Conservation (phyloP, 768 basidiomycete species). For the Leccinum fibrillosum region DNA sequence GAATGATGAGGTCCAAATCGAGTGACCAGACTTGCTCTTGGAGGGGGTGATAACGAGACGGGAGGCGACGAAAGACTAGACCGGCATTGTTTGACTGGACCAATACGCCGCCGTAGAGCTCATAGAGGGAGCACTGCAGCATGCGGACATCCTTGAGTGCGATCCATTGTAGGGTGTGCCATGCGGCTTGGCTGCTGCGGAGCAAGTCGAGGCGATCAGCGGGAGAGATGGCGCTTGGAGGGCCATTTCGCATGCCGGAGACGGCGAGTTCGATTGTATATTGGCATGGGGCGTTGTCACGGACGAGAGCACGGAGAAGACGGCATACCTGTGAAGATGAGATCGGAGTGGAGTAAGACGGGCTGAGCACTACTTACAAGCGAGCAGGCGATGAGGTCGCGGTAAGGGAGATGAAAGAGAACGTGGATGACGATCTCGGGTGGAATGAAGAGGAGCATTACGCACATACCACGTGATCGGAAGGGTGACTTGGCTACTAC, state of each 20-base stretch:
- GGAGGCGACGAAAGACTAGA: slow-evolving; percentile 46
- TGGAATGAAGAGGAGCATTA: slow-evolving; percentile 18
- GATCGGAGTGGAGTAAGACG: not conserved
- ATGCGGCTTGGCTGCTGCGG: slow-evolving; percentile 36
- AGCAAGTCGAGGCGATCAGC: slow-evolving; percentile 39
- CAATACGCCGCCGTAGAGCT: slow-evolving; percentile 57
- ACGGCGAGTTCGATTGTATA: slow-evolving; percentile 45
- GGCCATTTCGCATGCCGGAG: slow-evolving; percentile 41
- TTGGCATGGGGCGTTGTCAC: slow-evolving; percentile 33
- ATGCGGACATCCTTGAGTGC: slow-evolving; percentile 35
- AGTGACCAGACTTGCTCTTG: slow-evolving; percentile 44
- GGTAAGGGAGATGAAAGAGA: slow-evolving; percentile 19
- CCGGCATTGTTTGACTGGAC: slow-evolving; percentile 35
- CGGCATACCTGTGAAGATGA: slow-evolving; percentile 31
- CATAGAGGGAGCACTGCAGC: slow-evolving; percentile 47
- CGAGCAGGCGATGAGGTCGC: slow-evolving; percentile 27
- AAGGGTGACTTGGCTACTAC: too few species aligned
- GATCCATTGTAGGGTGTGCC: slow-evolving; percentile 39
- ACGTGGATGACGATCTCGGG: slow-evolving; percentile 24
- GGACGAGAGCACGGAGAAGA: slow-evolving; percentile 27
- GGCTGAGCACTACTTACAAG: slow-evolving; percentile 18
- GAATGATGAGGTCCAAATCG: slow-evolving; percentile 35
- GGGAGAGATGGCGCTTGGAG: slow-evolving; percentile 23
- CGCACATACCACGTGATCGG: not conserved
- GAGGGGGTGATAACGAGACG: slow-evolving; percentile 48